A percentile compares a stretch with the other conserved stretches of the same genome.
phyloP scores from a whole-genome alignment of 495 filamentous ascomycete genomes.

The Filosporella fistucella region DNA sequence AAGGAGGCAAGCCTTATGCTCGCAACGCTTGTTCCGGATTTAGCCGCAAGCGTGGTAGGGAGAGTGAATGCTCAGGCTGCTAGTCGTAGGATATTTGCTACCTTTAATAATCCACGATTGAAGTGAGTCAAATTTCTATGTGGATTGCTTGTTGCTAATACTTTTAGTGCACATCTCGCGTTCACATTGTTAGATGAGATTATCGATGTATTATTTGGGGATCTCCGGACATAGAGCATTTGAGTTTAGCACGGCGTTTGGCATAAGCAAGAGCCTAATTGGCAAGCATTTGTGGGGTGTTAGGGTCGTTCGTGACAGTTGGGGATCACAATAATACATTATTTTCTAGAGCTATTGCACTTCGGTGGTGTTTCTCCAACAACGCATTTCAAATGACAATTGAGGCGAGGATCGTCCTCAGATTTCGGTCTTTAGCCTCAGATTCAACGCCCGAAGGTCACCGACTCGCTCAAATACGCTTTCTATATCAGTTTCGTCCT shows the following conservation, averaged over 20 bases:
- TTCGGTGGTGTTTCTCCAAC: too few relatives aligned
- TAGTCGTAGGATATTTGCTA: slow-evolving; percentile 73
- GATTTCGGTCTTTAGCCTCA: too few relatives aligned
- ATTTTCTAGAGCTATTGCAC: too few relatives aligned
- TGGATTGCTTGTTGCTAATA: not conserved
- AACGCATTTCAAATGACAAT: too few relatives aligned
- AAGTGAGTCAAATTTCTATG: slow-evolving; percentile 46
- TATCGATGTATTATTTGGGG: slow-evolving; percentile 65
- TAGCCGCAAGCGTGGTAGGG: slow-evolving; percentile 82
- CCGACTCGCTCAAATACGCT: too few relatives aligned
- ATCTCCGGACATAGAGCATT: slow-evolving; percentile 17
- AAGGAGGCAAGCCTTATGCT: slow-evolving; percentile 76
- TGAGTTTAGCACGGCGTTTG: slow-evolving; percentile 24
- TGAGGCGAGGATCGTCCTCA: too few relatives aligned
- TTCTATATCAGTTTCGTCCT: too few relatives aligned
- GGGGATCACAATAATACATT: too few relatives aligned
- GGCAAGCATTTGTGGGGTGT: too few relatives aligned
- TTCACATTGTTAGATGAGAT: slow-evolving; percentile 81
- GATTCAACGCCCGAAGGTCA: too few relatives aligned
- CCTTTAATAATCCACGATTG: slow-evolving; percentile 69
- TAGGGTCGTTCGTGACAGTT: too few relatives aligned
- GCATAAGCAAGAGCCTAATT: not conserved
- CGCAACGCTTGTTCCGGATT: slow-evolving; percentile 73
- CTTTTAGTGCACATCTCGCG: slow-evolving; percentile 62
- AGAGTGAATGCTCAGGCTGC: slow-evolving; percentile 80